Evolutionary conservation across 352 stramenopile species (phyloP).

Genomic region (Globisporangium barbulae): DNA sequence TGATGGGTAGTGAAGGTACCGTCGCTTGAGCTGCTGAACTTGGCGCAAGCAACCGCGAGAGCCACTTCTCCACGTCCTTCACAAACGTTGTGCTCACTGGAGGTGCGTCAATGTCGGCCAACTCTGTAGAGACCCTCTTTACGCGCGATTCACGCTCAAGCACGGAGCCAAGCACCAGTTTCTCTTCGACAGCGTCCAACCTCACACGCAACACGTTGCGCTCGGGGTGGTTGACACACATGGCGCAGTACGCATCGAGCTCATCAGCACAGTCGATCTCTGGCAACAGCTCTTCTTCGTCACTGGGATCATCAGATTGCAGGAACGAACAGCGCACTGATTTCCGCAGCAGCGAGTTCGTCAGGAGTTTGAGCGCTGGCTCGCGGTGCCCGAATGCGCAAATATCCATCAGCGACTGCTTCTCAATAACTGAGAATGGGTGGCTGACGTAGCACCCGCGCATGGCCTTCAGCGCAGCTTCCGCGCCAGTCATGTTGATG

Average conservation of each 20-base stretch:
- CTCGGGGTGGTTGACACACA: conserved; percentile 10
- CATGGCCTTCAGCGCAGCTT: conserved; percentile 37
- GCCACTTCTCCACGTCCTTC: conserved; percentile 11
- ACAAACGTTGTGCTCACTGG: conserved; percentile 19
- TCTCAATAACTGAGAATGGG: conserved; percentile 27
- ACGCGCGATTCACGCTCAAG: neutral
- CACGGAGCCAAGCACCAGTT: conserved; percentile 12
- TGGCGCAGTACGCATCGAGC: conserved; percentile 15
- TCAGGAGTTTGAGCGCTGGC: conserved; percentile 35
- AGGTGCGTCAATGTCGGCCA: conserved; percentile 3
- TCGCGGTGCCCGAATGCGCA: conserved; percentile 31
- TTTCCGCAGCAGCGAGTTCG: conserved; percentile 21
- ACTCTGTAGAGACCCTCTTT: neutral
- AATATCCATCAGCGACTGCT: conserved; percentile 21
- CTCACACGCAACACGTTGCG: conserved; percentile 21
- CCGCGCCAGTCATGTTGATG: conserved; percentile 41
- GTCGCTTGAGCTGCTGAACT: neutral
- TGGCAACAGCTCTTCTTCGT: too few species aligned
- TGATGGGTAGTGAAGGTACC: conserved; percentile 22
- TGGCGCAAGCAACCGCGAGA: conserved; percentile 10
- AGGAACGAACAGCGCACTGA: conserved; percentile 30
- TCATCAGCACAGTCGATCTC: conserved; percentile 8
- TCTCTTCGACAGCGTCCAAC: conserved; percentile 16
- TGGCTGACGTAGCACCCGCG: conserved; percentile 31
- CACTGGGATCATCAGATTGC: conserved; percentile 8